phyloP scores from a whole-genome alignment of 2,329 filamentous ascomycete species.

The Aspergillus chevalieri region DNA sequence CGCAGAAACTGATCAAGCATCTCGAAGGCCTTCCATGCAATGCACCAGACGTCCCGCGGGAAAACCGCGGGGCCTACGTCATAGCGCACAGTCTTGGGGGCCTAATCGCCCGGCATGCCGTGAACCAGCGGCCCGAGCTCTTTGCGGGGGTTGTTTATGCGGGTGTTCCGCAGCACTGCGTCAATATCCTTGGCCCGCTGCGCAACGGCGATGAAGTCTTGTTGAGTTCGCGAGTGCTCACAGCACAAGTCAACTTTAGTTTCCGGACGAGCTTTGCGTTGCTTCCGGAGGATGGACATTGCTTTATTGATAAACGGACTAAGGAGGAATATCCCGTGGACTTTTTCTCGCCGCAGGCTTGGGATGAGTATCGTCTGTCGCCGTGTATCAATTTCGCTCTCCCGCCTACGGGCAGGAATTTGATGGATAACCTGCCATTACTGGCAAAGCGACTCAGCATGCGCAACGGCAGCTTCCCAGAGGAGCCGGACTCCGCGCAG shows the following conservation, averaged over 20 bases:
- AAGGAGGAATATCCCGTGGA: constrained; percentile 75
- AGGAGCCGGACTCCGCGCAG: not conserved
- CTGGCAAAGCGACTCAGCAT: constrained; percentile 34
- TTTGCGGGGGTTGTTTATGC: constrained; percentile 83
- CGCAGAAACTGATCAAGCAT: constrained; percentile 64
- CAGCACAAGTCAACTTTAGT: constrained; percentile 88
- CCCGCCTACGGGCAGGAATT: constrained; percentile 45
- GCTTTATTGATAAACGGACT: constrained; percentile 78
- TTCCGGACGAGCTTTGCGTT: constrained; percentile 80
- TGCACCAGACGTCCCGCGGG: constrained; percentile 45
- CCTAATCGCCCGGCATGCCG: constrained; percentile 77
- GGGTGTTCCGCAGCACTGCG: constrained; percentile 75
- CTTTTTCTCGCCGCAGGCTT: constrained; percentile 73
- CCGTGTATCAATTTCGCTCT: constrained; percentile 68
- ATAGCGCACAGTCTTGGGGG: constrained; percentile 83
- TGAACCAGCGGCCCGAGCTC: constrained; percentile 77
- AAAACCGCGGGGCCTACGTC: constrained; percentile 65
- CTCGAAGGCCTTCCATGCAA: constrained; percentile 72
- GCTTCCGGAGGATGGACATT: constrained; percentile 77
- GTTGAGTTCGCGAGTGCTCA: constrained; percentile 80
- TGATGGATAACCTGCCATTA: constrained; percentile 34
- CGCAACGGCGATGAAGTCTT: constrained; percentile 90
- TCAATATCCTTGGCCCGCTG: constrained; percentile 85
- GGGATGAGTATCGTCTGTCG: constrained; percentile 71
- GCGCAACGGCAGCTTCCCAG: constrained; percentile 14